A percentile compares a stretch with the other conserved stretches of the same genome.
phyloP scores from a whole-genome alignment of 2,329 filamentous ascomycete species.

The Fusarium tricinctum region DNA sequence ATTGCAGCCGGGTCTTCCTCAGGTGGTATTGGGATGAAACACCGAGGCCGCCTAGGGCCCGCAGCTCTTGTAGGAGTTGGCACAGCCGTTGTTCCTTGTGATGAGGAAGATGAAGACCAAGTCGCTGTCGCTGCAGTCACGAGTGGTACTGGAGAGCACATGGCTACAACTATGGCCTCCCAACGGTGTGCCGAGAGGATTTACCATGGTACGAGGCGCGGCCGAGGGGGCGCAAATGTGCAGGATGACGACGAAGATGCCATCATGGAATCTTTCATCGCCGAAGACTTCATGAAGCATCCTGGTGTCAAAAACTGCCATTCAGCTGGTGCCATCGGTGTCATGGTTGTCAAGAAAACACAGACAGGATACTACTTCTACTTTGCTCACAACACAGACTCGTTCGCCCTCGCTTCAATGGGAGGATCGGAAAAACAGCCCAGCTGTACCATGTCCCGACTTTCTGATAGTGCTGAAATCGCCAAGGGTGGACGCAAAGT shows the following conservation, averaged over 20 bases:
- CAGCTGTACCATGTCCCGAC: conserved; percentile 89
- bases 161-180: conserved; percentile 94
- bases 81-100: conserved; percentile 85
- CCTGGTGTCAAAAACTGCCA: conserved; percentile 85
- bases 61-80: conserved; percentile 94
- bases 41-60: conserved; percentile 89
- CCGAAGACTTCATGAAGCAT: conserved; percentile 93
- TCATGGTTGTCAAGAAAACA: conserved; percentile 90
- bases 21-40: conserved; percentile 98
- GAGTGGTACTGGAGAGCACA: conserved; percentile 96
- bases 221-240: conserved; percentile 71
- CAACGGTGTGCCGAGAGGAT: conserved; percentile 87
- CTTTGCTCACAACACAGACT: conserved; percentile 97
- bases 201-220: conserved; percentile 76
- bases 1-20: conserved; percentile 97
- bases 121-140: conserved; percentile 86
- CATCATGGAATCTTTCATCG: conserved; percentile 80
- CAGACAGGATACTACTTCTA: conserved; percentile 83
- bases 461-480: conserved; percentile 65
- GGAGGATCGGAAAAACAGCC: conserved; percentile 81
- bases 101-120: conserved; percentile 76
- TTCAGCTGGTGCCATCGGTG: conserved; percentile 88
- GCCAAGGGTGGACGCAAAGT: conserved; percentile 69
- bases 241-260: conserved; percentile 82
- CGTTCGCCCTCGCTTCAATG: conserved; percentile 90